phyloP scores from a whole-genome alignment of 208 protist genomes.

The Leishmania lainsoni region DNA sequence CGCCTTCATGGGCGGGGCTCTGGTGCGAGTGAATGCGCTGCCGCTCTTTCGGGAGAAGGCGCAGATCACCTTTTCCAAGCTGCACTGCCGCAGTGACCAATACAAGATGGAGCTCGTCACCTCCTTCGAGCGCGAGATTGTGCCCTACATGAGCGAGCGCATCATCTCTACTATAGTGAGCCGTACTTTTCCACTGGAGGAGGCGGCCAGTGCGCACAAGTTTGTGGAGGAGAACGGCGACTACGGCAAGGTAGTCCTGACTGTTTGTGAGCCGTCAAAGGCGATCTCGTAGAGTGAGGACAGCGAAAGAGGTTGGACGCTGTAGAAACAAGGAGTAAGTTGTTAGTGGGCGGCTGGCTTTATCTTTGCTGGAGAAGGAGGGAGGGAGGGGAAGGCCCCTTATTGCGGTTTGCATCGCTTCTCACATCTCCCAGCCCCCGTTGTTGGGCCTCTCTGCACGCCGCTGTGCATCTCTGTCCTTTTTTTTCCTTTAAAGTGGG shows the following conservation, averaged over 20 bases:
- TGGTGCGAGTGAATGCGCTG: slow-evolving; percentile 50
- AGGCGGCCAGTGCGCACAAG: slow-evolving; percentile 56
- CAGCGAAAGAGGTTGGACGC: not conserved
- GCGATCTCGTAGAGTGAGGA: not conserved
- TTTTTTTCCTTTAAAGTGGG: not conserved
- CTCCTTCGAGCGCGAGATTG: slow-evolving; percentile 58
- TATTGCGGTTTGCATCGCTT: not conserved
- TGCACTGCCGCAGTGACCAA: slow-evolving; percentile 52
- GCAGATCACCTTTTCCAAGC: slow-evolving; percentile 68
- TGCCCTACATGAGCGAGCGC: slow-evolving; percentile 61
- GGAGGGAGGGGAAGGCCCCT: not conserved
- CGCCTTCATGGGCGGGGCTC: slow-evolving; percentile 66
- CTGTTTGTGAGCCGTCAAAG: slow-evolving; percentile 8
- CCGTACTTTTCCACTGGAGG: slow-evolving; percentile 54
- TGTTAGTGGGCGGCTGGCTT: not conserved
- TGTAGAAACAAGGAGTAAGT: not conserved
- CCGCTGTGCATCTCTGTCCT: not conserved
- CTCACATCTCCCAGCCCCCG: not conserved
- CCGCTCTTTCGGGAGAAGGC: slow-evolving; percentile 59
- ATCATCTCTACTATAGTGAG: slow-evolving; percentile 54
- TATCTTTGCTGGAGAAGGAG: not conserved
- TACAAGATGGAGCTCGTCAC: slow-evolving; percentile 64
- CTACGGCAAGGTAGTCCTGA: slow-evolving; percentile 73
- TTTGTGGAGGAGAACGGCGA: slow-evolving; percentile 51
- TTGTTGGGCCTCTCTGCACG: not conserved